A percentile compares a stretch with the other conserved stretches of the same genome.
Evolutionary conservation across 805 yeast species (phyloP).

Genomic region (Diddensiella santjacobensis): DNA sequence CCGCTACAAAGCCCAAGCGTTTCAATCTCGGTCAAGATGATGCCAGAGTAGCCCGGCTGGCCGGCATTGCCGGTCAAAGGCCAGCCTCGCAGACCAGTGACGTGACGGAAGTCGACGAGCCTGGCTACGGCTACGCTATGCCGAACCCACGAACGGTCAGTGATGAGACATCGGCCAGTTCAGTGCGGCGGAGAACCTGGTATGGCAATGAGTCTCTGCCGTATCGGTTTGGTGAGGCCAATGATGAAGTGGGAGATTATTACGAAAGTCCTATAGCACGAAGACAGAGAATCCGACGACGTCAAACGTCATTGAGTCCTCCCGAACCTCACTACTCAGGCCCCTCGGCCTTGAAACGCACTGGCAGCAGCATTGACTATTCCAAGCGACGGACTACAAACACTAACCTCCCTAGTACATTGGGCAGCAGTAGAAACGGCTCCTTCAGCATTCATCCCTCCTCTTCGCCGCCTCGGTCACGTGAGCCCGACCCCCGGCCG

Average conservation of each 20-base stretch:
- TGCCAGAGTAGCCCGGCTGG: conserved; percentile 2
- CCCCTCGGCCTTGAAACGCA: not conserved
- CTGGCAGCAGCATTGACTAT: not conserved
- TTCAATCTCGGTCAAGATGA: conserved; percentile 4
- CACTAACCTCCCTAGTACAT: not conserved
- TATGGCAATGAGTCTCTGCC: not conserved
- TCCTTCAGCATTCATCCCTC: not conserved
- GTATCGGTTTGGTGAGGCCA: not conserved
- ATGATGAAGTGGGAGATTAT: conserved; percentile 4
- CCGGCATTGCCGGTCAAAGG: not conserved
- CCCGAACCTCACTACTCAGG: not conserved
- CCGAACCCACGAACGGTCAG: not conserved
- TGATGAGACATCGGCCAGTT: not conserved
- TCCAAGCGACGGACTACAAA: not conserved
- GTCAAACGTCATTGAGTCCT: not conserved
- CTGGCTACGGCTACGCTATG: not conserved
- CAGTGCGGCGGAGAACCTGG: conserved; percentile 2
- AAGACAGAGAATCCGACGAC: conserved; percentile 8
- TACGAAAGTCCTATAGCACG: conserved; percentile 14
- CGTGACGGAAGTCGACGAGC: conserved; percentile 1
- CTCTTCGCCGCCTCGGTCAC: conserved; percentile 1
- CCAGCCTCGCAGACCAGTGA: not conserved
- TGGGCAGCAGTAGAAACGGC: not conserved
- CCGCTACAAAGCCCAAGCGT: not conserved
- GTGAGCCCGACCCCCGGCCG: not conserved